Percentiles rank a stretch among this genome's conserved stretches.
Evolutionary conservation across 73 alveolate species (phyloP).

Genomic region (Stentor roeselii): DNA sequence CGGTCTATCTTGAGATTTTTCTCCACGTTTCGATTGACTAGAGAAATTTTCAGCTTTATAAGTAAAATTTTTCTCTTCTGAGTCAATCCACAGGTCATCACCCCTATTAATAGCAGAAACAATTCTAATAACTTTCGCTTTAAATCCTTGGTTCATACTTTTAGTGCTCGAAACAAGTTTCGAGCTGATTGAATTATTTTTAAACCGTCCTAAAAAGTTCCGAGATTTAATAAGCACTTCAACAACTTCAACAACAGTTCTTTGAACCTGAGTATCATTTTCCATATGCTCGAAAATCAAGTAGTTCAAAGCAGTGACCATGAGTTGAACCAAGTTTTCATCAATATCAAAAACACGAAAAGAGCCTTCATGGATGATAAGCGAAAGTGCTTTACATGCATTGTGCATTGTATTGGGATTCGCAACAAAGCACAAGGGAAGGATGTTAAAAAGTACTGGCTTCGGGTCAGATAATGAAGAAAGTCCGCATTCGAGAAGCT

Average conservation of each 20-base stretch:
- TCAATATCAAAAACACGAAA: constrained; percentile 52
- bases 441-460: constrained; percentile 41
- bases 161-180: constrained; percentile 43
- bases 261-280: constrained; percentile 58
- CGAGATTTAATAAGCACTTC: constrained; percentile 53
- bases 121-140: constrained; percentile 51
- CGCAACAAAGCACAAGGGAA: constrained; percentile 72
- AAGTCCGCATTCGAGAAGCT: constrained; percentile 55
- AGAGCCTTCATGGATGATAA: constrained; percentile 33
- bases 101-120: constrained; percentile 35
- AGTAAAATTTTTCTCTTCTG: not conserved
- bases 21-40: not conserved
- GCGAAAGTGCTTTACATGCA: constrained; percentile 38
- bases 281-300: constrained; percentile 77
- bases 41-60: too few species aligned
- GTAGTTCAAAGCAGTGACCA: constrained; percentile 49
- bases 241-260: constrained; percentile 59
- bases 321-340: constrained; percentile 38
- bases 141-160: constrained; percentile 39
- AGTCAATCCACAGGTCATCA: not conserved
- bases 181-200: constrained; percentile 41
- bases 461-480: constrained; percentile 28
- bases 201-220: constrained; percentile 35
- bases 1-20: not conserved
- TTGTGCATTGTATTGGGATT: constrained; percentile 44